Evolutionary conservation across 805 yeast species (phyloP), one percentile per base, ranked within the genome.

Genomic region (Priceomyces medius): DNA sequence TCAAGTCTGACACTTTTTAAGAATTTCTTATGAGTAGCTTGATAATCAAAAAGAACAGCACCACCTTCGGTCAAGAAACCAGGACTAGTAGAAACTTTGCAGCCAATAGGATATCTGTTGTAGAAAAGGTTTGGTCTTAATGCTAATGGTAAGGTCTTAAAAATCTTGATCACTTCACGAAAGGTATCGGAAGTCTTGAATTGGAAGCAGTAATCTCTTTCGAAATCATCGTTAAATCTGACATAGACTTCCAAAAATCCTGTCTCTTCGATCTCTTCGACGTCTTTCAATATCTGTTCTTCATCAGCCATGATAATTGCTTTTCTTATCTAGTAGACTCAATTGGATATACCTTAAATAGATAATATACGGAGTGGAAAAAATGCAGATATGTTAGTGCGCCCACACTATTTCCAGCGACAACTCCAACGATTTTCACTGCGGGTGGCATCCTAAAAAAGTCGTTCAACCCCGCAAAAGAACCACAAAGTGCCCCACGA

Each of bases 1-100:
- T 73, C 65, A 34, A 61, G 46, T 42, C 73, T 67, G 21, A 81
- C 74, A 5, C 57, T 56, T 42, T 66, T 69, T 36, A 73, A 56
- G 60, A 71, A 74, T 56, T 75, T 59, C 10, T 47, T 38, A 16
- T 64, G 55, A 45, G 68, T 73, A 16, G 91, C 81, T 21, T 80
- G 74, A 43, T 71, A 71, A 42, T 76, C 77, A 63, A 84, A 89
- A 41, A 93, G 65, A 38, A 93, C 51, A 16, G 85, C 84, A 17
- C 97, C 98, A 53, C 83, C 84, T 38, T 81, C 81, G 12, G 98
- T 88, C 58, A 93, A 68, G 50, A 74, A 80, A 3, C 99, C 98
- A 4, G 88, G 97, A 48, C 75, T 73, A 34, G 68, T 69, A 32
- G 81, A 78, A 18, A 84, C 73, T 27, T 67, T 64, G 60, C 85